Evolutionary conservation across 2,329 filamentous ascomycete species (phyloP), one percentile per base, ranked within the genome.

Genomic region (Cordyceps tenuipes): DNA sequence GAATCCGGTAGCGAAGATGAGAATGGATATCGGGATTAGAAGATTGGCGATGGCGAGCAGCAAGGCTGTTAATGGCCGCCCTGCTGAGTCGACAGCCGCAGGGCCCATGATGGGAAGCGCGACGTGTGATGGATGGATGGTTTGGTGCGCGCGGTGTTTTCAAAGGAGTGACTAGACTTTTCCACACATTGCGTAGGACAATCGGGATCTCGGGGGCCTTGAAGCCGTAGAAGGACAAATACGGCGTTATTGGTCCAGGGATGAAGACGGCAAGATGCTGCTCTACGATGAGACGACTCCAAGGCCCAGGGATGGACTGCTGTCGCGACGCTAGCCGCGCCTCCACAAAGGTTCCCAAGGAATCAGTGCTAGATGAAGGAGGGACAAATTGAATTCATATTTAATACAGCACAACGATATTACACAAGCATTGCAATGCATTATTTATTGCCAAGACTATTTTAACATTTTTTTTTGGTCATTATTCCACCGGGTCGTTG

Each of bases 1-100:
- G 80, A 99, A 99, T 15, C 94, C 93, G 36, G 85, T 84, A 29
- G 90, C 92, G 72, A 97, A 97, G 64, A 88, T 74, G 58, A 88
- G 66, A 64, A 92, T 84, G 51, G 91, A 87, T 59, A 88, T 69
- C 3, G 90, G 89, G 49, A 96, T 84, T 62, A 96, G 75, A 36
- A 91, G 60, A 72, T 97, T 96, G 68, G 90, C 87, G 64, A 84
- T 73, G 56, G 82, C 70, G 62, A 91, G 82, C 63, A 82, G 70
- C 56, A 77, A 59, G 62, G 70, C 73, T 61, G 70, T 70, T 61
- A 67, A 60, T 50, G 68, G 63, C 50, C 68, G 68, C 63, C 66
- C 26, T 53, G 55, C 13, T 48, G 47, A 5, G 23, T 4, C 34
- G 51, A 17, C 31, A 3, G 47, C 51, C 46, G 34, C 43, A n/a